Evolutionary conservation across 2,329 filamentous ascomycete genomes (phyloP), one percentile per base, ranked within the genome.

Genomic region (Fusarium sp.): DNA sequence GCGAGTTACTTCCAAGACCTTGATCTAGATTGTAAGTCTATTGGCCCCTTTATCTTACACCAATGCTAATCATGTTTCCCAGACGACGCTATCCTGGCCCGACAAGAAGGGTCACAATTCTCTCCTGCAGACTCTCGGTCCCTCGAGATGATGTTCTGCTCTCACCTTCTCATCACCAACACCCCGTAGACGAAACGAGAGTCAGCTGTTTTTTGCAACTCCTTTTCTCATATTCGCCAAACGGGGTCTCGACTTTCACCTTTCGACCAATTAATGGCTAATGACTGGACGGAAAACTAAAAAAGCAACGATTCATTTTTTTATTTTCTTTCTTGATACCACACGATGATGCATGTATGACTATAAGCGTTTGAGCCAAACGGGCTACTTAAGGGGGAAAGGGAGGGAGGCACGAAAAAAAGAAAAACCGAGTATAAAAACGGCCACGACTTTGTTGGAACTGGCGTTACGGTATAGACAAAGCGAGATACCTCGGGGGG

Each of bases 21-120:
- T 37, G 86, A 88, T 67, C 81, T 92, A 1, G 89, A 88, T 65
- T 89, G 90, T 92, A 82, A 84, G 89, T 85, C 14, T 39, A n/a
- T 16, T 7, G 20, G 10, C 3, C 37, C 16, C 29, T 50, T 20
- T 6, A 8, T n/a, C 4, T 27, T 64, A 22, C 24, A 13, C n/a
- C 57, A 48, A 56, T 31, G 13, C 37, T 73, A 52, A 69, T 58
- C 52, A 45, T 2, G 13, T 18, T 35, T 2, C 9, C 6, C 20
- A 83, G 82, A 81, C 58, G 81, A 85, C 29, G 78, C 79, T 1
- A 80, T 84, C 16, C 77, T 81, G 43, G 74, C 83, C 41, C 87
- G 88, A 39, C 87, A 88, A 67, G 85, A 88, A 57, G 84, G 86
- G 24, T 86, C 87, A 5, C 84, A 86, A 41, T 91, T 90, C 74